These are phyloP conservation scores for Fragaria iinumae DNA, from an alignment of 306 rosid genomes.

Conservation along the genomic window DNA sequence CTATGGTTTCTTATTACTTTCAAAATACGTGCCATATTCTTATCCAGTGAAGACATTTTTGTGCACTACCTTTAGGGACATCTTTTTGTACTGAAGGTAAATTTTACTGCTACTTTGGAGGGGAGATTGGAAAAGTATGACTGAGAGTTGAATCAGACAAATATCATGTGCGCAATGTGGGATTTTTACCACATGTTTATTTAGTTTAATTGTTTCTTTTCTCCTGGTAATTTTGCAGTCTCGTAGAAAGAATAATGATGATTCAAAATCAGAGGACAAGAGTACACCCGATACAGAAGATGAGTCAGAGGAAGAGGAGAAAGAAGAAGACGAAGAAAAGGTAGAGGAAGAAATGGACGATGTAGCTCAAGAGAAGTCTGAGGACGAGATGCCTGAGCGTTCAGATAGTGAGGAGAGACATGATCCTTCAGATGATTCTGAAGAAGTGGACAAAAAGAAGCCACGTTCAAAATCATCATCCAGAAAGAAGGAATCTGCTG, in stretches of 20 bases:
- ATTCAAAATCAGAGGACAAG: conserved; percentile 47
- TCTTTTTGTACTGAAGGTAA: neutral
- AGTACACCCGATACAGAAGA: conserved; percentile 64
- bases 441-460: conserved; percentile 38
- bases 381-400: conserved; percentile 62
- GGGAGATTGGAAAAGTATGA: neutral
- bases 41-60: neutral
- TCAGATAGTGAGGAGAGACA: conserved; percentile 65
- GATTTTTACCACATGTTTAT: neutral
- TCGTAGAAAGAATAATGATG: conserved; percentile 56
- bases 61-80: neutral
- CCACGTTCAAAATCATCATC: conserved; percentile 46
- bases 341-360: conserved; percentile 63
- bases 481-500: conserved; percentile 60
- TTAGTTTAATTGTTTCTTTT: neutral
- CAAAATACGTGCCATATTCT: neutral
- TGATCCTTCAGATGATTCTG: conserved; percentile 70
- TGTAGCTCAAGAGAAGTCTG: conserved; percentile 67
- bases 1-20: neutral
- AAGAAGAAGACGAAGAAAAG: conserved; percentile 53
- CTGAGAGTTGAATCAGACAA: neutral
- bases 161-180: neutral
- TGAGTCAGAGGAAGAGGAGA: conserved; percentile 54
- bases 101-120: neutral
- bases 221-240: conserved; percentile 44